Conservation (phyloP, 306 rosid species). For the Neltuma alba region DNA sequence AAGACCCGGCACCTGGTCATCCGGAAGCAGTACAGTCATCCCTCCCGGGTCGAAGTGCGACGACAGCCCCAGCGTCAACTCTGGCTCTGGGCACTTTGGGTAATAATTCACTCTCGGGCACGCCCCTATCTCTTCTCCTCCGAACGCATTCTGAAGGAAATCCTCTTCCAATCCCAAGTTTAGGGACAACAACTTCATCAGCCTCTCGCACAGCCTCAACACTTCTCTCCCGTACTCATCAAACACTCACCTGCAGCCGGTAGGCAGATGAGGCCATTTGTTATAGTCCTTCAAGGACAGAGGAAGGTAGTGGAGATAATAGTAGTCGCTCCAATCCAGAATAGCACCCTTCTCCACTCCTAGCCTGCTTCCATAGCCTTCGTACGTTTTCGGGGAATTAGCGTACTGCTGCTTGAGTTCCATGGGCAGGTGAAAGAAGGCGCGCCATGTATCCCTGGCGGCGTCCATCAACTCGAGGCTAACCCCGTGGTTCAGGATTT, state of each 20-base stretch:
- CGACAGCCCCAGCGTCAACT: constrained; percentile 72
- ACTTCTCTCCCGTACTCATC: constrained; percentile 88
- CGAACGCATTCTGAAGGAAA: constrained; percentile 59
- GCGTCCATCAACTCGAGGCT: constrained; percentile 52
- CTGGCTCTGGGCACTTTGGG: constrained; percentile 84
- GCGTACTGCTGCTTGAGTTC: constrained; percentile 68
- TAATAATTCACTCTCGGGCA: constrained; percentile 79
- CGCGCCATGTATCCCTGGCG: constrained; percentile 53
- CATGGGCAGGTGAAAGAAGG: constrained; percentile 66
- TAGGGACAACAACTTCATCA: constrained; percentile 59
- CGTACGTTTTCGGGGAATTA: constrained; percentile 75
- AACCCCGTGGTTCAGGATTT: constrained; percentile 69
- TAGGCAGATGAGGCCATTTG: constrained; percentile 69
- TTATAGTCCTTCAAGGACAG: constrained; percentile 52
- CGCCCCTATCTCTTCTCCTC: constrained; percentile 80
- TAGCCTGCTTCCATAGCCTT: constrained; percentile 84
- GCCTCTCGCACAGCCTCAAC: constrained; percentile 68
- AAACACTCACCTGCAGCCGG: constrained; percentile 54
- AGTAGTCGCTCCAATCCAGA: constrained; percentile 91
- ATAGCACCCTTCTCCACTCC: constrained; percentile 75
- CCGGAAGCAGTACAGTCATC: constrained; percentile 68
- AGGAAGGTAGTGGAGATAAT: constrained; percentile 75
- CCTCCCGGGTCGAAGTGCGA: constrained; percentile 94
- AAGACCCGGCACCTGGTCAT: constrained; percentile 66
- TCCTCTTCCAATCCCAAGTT: constrained; percentile 69